Percentiles rank a stretch among this genome's conserved stretches.
Evolutionary conservation across 106 monocot genomes (phyloP).

Genomic region (Dactylorhiza incarnata): DNA sequence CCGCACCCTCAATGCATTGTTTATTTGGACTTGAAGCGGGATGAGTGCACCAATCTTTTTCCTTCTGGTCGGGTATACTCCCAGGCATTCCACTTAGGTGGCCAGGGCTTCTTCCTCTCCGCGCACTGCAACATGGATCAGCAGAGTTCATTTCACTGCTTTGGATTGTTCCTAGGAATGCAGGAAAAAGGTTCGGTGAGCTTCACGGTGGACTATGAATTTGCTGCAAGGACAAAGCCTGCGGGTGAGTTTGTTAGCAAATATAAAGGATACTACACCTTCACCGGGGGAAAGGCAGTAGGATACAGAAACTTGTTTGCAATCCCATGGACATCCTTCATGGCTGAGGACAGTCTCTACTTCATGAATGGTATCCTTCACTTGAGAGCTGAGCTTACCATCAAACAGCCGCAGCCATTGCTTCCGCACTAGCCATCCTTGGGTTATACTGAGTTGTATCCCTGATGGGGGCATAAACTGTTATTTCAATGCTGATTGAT

Average conservation of each 20-base stretch:
- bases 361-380: slow-evolving; percentile 60
- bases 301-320: slow-evolving; percentile 68
- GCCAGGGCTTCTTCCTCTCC: slow-evolving; percentile 76
- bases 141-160: slow-evolving; percentile 64
- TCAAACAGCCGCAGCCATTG: slow-evolving; percentile 40
- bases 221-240: slow-evolving; percentile 51
- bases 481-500: no score
- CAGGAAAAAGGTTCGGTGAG: slow-evolving; percentile 65
- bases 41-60: slow-evolving; percentile 53
- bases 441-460: no score
- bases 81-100: slow-evolving; percentile 68
- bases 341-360: slow-evolving; percentile 66
- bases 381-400: slow-evolving; percentile 61
- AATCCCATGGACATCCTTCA: slow-evolving; percentile 62
- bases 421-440: not conserved
- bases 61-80: slow-evolving; percentile 66
- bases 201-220: slow-evolving; percentile 77
- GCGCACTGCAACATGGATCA: slow-evolving; percentile 80
- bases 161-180: slow-evolving; percentile 74
- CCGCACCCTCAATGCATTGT: slow-evolving; percentile 77
- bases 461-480: no score
- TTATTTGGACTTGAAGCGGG: slow-evolving; percentile 53
- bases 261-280: slow-evolving; percentile 68
- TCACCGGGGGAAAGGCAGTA: slow-evolving; percentile 73
- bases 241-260: slow-evolving; percentile 62